Base-by-base conservation (phyloP, 768 basidiomycete species). In the Russula ochroleuca region DNA sequence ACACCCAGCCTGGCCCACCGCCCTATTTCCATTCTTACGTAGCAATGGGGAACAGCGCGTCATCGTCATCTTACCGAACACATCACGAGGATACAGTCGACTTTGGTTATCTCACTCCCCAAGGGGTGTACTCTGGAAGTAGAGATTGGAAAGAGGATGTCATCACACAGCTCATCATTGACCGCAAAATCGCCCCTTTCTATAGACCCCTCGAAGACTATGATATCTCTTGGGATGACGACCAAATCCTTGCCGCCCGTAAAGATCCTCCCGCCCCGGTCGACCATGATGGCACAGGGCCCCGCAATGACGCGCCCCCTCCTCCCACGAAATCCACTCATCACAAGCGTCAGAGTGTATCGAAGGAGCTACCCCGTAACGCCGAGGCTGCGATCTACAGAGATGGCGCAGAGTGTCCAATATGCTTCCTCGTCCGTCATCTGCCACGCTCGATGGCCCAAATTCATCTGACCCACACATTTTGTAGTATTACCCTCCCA, bases 181-280 rank as follows among this genome's bases (percentile, higher is more conserved):
- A 91, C 69, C 86, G 92, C 73, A 87, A 83, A 70, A 83, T 99
- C 47, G 94, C 95, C 0, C 97, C 97, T 1, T 98, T 98, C 77
- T 98, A 98, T 74, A 84, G 94, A 40, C 96, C 97, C 14, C 80
- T 99, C 49, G 94, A 97, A 72, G 96, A 98, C 67, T 97, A 90
- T 73, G 86, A 89, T 37, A 87, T 90, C 15, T 82, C 83, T 48
- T 98, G 93, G 93, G 87, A 90, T 66, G 88, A 92, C 69, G 92
- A 92, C 57, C 87, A 86, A 73, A 87, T 98, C 64, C 83, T 94
- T 31, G 83, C 88, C 9, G 87, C 88, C 5, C 82, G 93, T 70
- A 92, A 86, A 77, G 87, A 87, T 61, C 73, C 80, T 19, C 71
- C 79, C 17, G 81, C 82, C 41, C 81, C 72, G 67, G 69, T 74